Conservation (phyloP, 2,329 filamentous ascomycete genomes). For the Arthroderma uncinatum region DNA sequence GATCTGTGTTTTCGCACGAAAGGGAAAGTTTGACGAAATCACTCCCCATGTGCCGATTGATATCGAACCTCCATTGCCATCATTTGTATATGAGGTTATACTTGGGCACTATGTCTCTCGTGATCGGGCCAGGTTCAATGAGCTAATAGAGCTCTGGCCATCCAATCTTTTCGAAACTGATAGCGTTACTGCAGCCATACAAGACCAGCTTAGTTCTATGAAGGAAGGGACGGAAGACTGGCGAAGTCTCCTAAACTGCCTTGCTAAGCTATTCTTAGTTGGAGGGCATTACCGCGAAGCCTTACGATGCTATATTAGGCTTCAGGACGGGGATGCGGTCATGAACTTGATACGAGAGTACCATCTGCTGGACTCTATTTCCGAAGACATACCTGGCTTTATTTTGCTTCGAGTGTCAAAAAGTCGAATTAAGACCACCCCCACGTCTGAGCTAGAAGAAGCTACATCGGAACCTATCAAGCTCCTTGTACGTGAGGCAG, state of each 20-base stretch:
- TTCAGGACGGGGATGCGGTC: constrained; percentile 83
- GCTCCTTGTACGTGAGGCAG: constrained; percentile 79
- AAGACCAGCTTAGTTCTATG: constrained; percentile 69
- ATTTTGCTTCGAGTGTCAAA: constrained; percentile 74
- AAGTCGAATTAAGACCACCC: constrained; percentile 54
- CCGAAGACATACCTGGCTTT: constrained; percentile 81
- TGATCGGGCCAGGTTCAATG: constrained; percentile 63
- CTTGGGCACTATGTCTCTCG: constrained; percentile 77
- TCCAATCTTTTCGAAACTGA: constrained; percentile 71
- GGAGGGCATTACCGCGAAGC: constrained; percentile 74
- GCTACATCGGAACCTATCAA: constrained; percentile 73
- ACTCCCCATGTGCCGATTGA: constrained; percentile 68
- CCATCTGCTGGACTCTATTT: constrained; percentile 78
- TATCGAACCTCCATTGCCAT: constrained; percentile 67
- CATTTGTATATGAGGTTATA: constrained; percentile 76
- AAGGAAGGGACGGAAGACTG: constrained; percentile 73
- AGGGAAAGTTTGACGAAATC: constrained; percentile 81
- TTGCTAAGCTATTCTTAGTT: constrained; percentile 75
- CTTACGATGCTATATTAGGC: constrained; percentile 72
- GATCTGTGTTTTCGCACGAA: constrained; percentile 83
- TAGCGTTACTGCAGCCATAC: constrained; percentile 64
- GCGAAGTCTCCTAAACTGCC: constrained; percentile 74
- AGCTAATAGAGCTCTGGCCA: constrained; percentile 73
- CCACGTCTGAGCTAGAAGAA: constrained; percentile 61
- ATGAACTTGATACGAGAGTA: constrained; percentile 78